These are phyloP conservation scores for Cryptosporidium bovis DNA, from an alignment of 169 alveolate species.

Conservation along the genomic window DNA sequence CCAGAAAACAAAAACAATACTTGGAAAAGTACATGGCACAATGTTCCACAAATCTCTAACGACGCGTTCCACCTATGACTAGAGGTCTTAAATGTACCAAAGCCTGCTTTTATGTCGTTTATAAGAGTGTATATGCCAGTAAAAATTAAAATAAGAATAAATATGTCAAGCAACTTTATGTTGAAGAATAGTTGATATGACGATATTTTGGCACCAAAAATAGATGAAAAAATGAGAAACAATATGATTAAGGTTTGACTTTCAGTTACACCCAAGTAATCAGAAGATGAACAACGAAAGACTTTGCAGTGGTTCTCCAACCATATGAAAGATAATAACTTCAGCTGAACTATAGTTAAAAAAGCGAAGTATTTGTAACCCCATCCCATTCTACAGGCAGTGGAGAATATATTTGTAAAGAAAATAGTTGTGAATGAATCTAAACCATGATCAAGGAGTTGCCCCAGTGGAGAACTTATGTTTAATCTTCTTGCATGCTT, in stretches of 20 bases:
- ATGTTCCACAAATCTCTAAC: constrained; percentile 45
- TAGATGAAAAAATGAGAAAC: constrained; percentile 15
- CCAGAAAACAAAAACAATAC: constrained; percentile 26
- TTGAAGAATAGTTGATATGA: background rate
- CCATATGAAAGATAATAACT: constrained; percentile 59
- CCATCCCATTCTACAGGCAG: constrained; percentile 42
- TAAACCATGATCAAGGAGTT: constrained; percentile 81
- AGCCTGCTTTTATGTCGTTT: constrained; percentile 21
- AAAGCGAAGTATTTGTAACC: constrained; percentile 2
- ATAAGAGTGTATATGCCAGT: constrained; percentile 38
- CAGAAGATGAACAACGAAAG: constrained; percentile 59
- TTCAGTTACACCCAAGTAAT: constrained; percentile 64
- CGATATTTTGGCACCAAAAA: background rate
- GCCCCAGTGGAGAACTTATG: constrained; percentile 79
- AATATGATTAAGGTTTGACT: constrained; percentile 50
- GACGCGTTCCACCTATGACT: constrained; percentile 13
- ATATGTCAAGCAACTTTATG: constrained; percentile 2
- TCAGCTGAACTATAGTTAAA: constrained; percentile 33
- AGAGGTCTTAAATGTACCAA: background rate
- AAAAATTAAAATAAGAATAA: background rate
- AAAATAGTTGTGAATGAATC: constrained; percentile 75
- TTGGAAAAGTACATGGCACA: constrained; percentile 60
- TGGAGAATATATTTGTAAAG: constrained; percentile 43
- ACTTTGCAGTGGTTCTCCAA: constrained; percentile 59
- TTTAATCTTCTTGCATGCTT: constrained; percentile 80